Evolutionary conservation across 176 grass and related monocot genomes (phyloP), one percentile per base, ranked within the genome.

Genomic region (Eleusine coracana): DNA sequence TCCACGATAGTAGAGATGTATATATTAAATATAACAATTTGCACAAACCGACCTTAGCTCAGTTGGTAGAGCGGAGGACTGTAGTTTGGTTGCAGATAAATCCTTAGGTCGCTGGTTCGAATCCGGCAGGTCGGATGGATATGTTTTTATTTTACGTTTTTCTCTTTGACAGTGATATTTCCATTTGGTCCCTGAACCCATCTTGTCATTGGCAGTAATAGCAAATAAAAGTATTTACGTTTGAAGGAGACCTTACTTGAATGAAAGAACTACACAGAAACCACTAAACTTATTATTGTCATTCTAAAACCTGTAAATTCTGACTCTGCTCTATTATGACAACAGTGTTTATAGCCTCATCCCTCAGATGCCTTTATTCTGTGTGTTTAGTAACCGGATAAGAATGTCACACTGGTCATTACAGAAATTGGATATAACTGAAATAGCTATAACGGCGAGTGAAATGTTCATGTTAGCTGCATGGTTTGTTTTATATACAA

Each of bases 51-150:
- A 93, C 89, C 87, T 95, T 95, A 92, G 89, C 92, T 95, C 96
- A 95, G 89, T 95, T 98, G 91, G 96, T 95, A 93, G 90, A 90
- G 96, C 89, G 91, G 90, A 93, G 92, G 89, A 98, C 91, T 95
- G 90, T 93, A 98, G 90, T 93, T 38, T 23, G 56, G 17, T 3
- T 20, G 63, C 79, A 82, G 67, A 68, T 23, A 0, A 27, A 95
- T 95, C 92, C 90, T 95, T 96, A 92, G 90, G 86, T 93, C 86
- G 93, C 90, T 96, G 90, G 88, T 96, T 92, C 90, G 90, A 96
- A 89, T 96, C 90, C 88, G 90, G 90, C 90, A 91, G 88, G 90
- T 92, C 88, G 93, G 93, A 59, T 20, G 6, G 0, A 6, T 10
- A 23, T 23, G 25, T 59, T 59, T 56, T 21, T 13, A 4, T 86